These are phyloP conservation scores for Lumnitzera littorea DNA, from an alignment of 345 rosid genomes.

Conservation along the genomic window DNA sequence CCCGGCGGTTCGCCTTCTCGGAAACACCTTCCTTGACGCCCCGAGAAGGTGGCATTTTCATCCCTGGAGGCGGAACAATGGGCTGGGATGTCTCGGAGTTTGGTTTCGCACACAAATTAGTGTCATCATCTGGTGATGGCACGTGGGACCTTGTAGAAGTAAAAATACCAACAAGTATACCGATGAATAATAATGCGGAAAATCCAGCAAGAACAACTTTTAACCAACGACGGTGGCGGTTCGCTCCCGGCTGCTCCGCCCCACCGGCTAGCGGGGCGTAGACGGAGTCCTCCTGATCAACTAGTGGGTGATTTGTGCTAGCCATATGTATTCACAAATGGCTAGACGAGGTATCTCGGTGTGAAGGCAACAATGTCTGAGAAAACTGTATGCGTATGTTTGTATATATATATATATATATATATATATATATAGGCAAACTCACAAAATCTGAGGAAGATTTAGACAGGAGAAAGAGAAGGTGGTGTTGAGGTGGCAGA, in stretches of 20 bases:
- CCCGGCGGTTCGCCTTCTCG: slow-evolving; percentile 40
- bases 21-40: slow-evolving; percentile 64
- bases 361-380: too few species aligned
- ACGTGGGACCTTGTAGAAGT: neutral
- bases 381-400: too few species aligned
- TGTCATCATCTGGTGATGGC: neutral
- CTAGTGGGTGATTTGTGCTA: too few species aligned
- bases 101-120: neutral
- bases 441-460: too few species aligned
- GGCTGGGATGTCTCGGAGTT: too few species aligned
- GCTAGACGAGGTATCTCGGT: too few species aligned
- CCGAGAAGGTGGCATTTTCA: slow-evolving; percentile 20
- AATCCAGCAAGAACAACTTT: slow-evolving; percentile 13
- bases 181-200: slow-evolving; percentile 28
- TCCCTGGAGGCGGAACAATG: neutral
- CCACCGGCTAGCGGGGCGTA: neutral
- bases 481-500: too few species aligned
- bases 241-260: neutral
- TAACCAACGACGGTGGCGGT: slow-evolving; percentile 16
- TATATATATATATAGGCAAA: too few species aligned
- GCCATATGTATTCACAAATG: too few species aligned
- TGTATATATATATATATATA: too few species aligned
- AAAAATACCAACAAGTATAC: slow-evolving; percentile 21
- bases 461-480: too few species aligned
- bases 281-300: too few species aligned